Evolutionary conservation across 345 rosid species (phyloP).

Genomic region (Brassica napus): DNA sequence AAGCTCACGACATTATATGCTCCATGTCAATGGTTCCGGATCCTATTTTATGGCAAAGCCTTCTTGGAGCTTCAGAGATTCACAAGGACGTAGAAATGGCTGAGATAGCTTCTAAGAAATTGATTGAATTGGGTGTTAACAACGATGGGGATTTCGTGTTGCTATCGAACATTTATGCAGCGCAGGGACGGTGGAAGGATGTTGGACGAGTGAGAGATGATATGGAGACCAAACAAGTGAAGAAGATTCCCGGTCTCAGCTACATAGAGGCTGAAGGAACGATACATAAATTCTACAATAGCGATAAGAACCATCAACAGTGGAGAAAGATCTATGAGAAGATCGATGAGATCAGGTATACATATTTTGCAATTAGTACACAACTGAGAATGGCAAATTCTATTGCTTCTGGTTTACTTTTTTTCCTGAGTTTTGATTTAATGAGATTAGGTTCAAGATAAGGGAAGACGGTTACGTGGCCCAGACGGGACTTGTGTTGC

Average conservation of each 20-base stretch:
- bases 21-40: constrained; percentile 70
- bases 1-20: constrained; percentile 63
- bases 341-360: constrained; percentile 64
- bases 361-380: not conserved
- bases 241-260: constrained; percentile 84
- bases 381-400: not conserved
- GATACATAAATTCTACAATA: constrained; percentile 71
- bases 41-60: constrained; percentile 77
- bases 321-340: constrained; percentile 66
- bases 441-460: constrained; percentile 65
- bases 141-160: constrained; percentile 76
- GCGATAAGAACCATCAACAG: constrained; percentile 56
- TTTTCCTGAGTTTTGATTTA: constrained; percentile 28
- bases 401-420: not conserved
- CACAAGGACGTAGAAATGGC: constrained; percentile 72
- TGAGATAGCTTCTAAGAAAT: constrained; percentile 59
- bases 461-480: constrained; percentile 74
- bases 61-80: constrained; percentile 79
- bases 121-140: constrained; percentile 73
- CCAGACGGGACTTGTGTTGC: constrained; percentile 70
- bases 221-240: constrained; percentile 74
- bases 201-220: constrained; percentile 73
- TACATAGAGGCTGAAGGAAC: constrained; percentile 65
- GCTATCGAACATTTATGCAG: constrained; percentile 77
- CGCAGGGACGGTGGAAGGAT: constrained; percentile 74